Evolutionary conservation across 306 rosid genomes (phyloP).

Genomic region (Senna tora): DNA sequence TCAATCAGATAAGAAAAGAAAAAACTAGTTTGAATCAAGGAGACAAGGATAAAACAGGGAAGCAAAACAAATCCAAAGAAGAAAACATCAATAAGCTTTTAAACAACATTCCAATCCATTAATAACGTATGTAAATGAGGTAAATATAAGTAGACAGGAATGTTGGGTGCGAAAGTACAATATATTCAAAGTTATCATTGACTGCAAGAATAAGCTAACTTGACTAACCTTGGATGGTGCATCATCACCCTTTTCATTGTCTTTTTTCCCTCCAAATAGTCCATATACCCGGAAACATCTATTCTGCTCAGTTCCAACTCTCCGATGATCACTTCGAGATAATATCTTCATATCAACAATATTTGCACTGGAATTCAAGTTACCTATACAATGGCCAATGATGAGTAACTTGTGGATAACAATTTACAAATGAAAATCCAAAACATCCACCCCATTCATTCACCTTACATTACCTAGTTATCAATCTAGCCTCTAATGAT

Average conservation of each 20-base stretch:
- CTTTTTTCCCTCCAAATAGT: conserved; percentile 80
- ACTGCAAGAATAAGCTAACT: conserved; percentile 18
- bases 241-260: conserved; percentile 61
- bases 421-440: neutral
- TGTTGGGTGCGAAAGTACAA: neutral
- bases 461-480: conserved; percentile 10
- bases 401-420: neutral
- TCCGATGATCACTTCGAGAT: conserved; percentile 38
- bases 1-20: neutral
- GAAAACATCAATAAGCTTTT: neutral
- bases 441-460: conserved; percentile 3
- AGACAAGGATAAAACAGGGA: neutral
- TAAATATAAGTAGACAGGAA: neutral
- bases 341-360: conserved; percentile 47
- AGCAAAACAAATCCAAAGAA: neutral
- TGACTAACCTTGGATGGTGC: conserved; percentile 66
- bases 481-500: neutral
- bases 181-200: conserved; percentile 6
- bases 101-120: neutral
- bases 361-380: conserved; percentile 48
- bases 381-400: conserved; percentile 44
- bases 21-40: neutral
- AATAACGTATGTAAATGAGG: neutral
- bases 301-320: conserved; percentile 37
- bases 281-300: conserved; percentile 54